Evolutionary conservation across 1,284 basidiomycete genomes (phyloP), one percentile per base, ranked within the genome.

Genomic region (Ustanciosporium gigantosporum): DNA sequence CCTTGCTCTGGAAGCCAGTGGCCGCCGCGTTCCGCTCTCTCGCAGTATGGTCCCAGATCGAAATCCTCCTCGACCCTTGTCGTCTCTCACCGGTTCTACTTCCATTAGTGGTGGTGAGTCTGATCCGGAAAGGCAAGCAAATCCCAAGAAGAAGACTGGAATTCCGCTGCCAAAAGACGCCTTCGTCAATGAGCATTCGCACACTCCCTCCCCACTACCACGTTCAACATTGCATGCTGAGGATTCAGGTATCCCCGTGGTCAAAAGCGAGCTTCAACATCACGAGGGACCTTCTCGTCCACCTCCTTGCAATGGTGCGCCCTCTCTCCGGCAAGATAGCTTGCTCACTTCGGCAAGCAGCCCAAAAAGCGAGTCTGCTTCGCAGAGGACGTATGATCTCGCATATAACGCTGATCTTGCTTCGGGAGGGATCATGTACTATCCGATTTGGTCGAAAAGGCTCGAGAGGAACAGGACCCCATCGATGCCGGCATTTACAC

Each of bases 341-440:
- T 29, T n/a, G 27, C 11, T 11, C 9, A 9, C 27, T n/a, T 29
- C 9, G 9, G 27, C 27, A 29, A 29, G 27, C 27, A 9, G 27
- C 27, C 11, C 9, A 29, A 29, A 29, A 9, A 29, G n/a, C 27
- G 11, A 11, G 11, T 11, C 11, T 29, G 27, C 27, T 29, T 29
- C 27, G 27, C 11, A 29, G 11, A 9, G 27, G n/a, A 29, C 27
- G 3, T 53, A 53, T 13, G 49, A 36, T 0, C 4, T 35, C 4
- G 38, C 19, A 5, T 52, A 51, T 20, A 23, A 34, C 19, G 55
- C 41, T 2, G 57, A 60, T 21, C 36, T 49, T 27, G 38, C 46
- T 4, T 49, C 46, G 0, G 57, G 57, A 0, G 52, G 57, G 27
- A 52, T 60, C 5, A 45, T 49, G 41, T 46, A 52, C 20, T 44